Evolutionary conservation across 257 asterid species (phyloP).

Genomic region (Anisodus tanguticus): DNA sequence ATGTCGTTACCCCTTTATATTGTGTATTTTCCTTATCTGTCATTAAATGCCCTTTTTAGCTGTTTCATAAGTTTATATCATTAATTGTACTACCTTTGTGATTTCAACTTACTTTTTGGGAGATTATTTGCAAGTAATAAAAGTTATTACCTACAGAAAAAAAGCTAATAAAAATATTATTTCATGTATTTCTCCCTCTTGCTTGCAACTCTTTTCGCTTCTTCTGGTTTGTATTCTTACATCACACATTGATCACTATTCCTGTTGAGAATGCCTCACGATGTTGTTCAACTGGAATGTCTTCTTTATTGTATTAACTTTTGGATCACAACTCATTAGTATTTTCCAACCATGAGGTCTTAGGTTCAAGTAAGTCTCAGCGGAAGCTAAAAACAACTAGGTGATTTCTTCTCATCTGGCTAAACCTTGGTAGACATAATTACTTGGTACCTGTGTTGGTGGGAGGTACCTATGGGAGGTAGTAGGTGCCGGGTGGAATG

Average conservation of each 20-base stretch:
- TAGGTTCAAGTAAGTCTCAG: background rate
- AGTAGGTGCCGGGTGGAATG: background rate
- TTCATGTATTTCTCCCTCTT: background rate
- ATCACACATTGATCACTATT: background rate
- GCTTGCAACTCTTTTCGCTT: background rate
- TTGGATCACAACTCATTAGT: background rate
- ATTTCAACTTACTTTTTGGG: background rate
- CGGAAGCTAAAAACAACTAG: background rate
- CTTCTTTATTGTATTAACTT: background rate
- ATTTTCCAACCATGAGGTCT: background rate
- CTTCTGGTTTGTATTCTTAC: background rate
- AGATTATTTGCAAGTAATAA: background rate
- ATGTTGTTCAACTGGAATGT: background rate
- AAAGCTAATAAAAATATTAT: no score
- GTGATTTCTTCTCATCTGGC: no score
- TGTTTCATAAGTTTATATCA: no score
- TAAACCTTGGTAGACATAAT: background rate
- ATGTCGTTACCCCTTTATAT: background rate
- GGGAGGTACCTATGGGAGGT: background rate
- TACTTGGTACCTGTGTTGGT: background rate
- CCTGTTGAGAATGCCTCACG: background rate
- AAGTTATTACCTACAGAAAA: background rate
- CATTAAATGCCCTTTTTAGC: background rate
- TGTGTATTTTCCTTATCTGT: background rate
- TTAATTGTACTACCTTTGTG: background rate